Conservation (phyloP, 1,139 yeast species). For the Kodamaea plutei region DNA sequence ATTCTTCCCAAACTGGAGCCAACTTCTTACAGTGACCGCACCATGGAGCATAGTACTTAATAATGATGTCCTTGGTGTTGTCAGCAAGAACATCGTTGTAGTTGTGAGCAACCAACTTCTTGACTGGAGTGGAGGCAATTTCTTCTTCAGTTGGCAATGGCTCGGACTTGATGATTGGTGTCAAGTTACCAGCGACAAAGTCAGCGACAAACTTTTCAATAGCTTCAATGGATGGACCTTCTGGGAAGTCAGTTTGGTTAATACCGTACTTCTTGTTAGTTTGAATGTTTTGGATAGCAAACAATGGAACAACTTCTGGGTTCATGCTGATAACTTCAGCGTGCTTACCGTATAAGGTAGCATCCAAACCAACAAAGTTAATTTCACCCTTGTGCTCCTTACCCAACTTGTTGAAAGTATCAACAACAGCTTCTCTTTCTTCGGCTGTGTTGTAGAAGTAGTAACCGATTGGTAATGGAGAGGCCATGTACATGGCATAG, state of each 20-base stretch:
- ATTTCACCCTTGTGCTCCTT: conserved; percentile 74
- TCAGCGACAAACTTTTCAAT: conserved; percentile 62
- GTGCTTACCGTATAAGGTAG: conserved; percentile 76
- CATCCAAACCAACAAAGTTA: conserved; percentile 87
- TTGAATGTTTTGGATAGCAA: conserved; percentile 75
- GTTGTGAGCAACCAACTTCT: conserved; percentile 79
- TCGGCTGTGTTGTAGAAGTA: conserved; percentile 73
- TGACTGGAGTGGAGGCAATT: conserved; percentile 67
- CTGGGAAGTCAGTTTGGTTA: conserved; percentile 40
- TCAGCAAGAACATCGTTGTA: conserved; percentile 70
- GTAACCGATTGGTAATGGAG: conserved; percentile 79
- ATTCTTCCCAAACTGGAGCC: conserved; percentile 88
- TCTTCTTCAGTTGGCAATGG: conserved; percentile 68
- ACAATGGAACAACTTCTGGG: conserved; percentile 79
- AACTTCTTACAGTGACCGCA: conserved; percentile 97
- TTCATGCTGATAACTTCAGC: conserved; percentile 85
- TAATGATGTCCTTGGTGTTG: conserved; percentile 75
- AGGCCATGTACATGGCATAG: conserved; percentile 68
- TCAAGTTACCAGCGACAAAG: conserved; percentile 59
- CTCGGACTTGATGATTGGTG: conserved; percentile 80
- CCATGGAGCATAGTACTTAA: conserved; percentile 98
- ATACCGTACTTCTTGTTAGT: conserved; percentile 74
- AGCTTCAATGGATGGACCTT: conserved; percentile 35
- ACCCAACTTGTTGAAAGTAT: conserved; percentile 58
- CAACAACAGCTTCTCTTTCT: conserved; percentile 55